Percentiles rank a stretch among this genome's conserved stretches.
phyloP scores from a whole-genome alignment of 345 rosid species.

The Arabidopsis arenosa region DNA sequence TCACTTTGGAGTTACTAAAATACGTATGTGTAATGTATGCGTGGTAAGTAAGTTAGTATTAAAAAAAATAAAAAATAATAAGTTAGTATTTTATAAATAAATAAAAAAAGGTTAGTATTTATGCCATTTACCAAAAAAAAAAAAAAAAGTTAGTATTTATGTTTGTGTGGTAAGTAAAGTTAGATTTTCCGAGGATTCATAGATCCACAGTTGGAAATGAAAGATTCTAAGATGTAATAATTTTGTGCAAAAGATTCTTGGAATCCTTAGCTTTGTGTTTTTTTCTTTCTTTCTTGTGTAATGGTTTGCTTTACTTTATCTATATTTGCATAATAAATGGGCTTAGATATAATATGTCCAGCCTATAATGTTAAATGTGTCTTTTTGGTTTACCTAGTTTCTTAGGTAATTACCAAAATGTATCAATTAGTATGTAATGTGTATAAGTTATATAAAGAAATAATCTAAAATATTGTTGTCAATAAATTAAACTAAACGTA shows the following conservation, averaged over 20 bases:
- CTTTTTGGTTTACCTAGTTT: slow-evolving; percentile 22
- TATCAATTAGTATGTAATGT: slow-evolving; percentile 8
- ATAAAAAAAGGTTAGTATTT: no score
- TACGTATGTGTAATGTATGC: background rate
- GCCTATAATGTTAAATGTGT: background rate
- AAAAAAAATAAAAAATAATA: no score
- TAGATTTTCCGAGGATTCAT: background rate
- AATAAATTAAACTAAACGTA: no score
- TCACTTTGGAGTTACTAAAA: slow-evolving; percentile 50
- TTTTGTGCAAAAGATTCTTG: slow-evolving; percentile 30
- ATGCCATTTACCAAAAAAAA: no score
- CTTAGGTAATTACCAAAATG: slow-evolving; percentile 16
- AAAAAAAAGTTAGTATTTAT: no score
- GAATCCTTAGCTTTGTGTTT: slow-evolving; percentile 37
- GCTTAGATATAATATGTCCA: slow-evolving; percentile 10
- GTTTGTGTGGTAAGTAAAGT: no score
- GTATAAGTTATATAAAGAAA: background rate
- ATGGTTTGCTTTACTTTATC: slow-evolving; percentile 1
- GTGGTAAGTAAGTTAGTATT: background rate
- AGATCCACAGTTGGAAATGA: background rate
- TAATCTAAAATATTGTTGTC: background rate
- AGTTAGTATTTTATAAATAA: no score
- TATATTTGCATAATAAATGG: slow-evolving; percentile 9
- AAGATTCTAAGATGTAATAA: slow-evolving; percentile 28
- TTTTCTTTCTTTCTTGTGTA: no score